Evolutionary conservation across 129 eudicot species (phyloP), one percentile per base, ranked within the genome.

Genomic region (Pittosporum tobira): DNA sequence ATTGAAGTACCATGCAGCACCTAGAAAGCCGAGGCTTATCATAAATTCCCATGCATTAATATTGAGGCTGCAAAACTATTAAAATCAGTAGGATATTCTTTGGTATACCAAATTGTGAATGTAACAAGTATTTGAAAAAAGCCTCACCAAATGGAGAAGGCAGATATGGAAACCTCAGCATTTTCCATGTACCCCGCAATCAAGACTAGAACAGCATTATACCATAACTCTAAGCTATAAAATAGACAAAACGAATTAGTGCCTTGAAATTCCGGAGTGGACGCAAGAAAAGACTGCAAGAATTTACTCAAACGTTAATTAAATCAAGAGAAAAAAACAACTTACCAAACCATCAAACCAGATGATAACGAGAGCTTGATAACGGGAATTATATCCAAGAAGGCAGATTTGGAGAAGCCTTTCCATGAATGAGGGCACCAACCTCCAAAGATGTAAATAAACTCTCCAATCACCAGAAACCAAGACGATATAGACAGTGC

Each of bases 161-260:
- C 87, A 23, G 95, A 79, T 57, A 87, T 87, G 30, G 87, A 87
- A 44, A 87, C 82, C 73, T 83, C 86, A 0, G 91, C 91, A 49
- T 87, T 70, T 22, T 56, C 49, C 91, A 79, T 87, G 74, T 87
- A 87, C 23, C 95, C 91, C 3, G 91, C 95, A 44, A 85, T 63
- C 48, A 85, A 67, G 44, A 85, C 86, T 40, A 85, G 79, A 57
- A 81, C 30, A 19, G 95, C 83, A 60, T 73, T 61, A 77, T 85
- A 85, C 95, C 95, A 85, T 56, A 85, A 60, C 78, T 85, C 89
- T 54, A 85, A 73, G 75, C 95, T 85, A 51, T 53, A 61, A 23
- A 38, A 62, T 26, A 50, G 34, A 49, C 50, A 71, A 40, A 47
- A 11, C 27, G 66, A 16, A 64, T 24, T 62, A 57, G 48, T 56